Evolutionary conservation across 495 filamentous ascomycete genomes (phyloP).

Genomic region (Daldinia bambusicola): DNA sequence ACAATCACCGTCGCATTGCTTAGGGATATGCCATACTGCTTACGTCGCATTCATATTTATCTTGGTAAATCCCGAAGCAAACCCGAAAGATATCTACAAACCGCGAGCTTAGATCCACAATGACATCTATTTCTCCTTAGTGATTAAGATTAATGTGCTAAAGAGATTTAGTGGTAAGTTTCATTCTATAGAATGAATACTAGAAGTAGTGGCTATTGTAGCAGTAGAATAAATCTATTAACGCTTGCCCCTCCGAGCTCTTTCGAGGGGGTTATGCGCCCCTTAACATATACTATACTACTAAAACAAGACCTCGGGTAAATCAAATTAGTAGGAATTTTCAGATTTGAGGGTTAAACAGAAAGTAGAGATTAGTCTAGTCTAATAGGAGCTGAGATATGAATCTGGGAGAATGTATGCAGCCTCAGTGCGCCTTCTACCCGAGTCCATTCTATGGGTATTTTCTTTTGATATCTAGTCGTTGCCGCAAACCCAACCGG

Average conservation of each 20-base stretch:
- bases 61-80: background rate
- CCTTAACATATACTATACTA: no score
- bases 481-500: constrained; percentile 6
- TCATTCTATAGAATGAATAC: no score
- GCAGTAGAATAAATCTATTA: no score
- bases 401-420: constrained; percentile 3
- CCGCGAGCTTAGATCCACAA: background rate
- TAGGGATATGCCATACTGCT: background rate
- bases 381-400: constrained; percentile 21
- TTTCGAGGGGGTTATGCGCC: no score
- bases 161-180: no score
- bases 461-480: constrained; percentile 25
- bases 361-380: constrained; percentile 31
- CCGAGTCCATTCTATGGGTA: constrained; percentile 36
- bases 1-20: background rate
- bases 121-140: no score
- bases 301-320: background rate
- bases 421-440: background rate
- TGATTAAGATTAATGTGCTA: no score
- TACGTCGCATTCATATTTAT: background rate
- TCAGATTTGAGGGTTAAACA: background rate
- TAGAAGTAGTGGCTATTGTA: no score
- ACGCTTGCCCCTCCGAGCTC: no score
- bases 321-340: constrained; percentile 41
- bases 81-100: background rate